phyloP scores from a whole-genome alignment of 2,329 filamentous ascomycete species.

The Diaporthe caulivora region DNA sequence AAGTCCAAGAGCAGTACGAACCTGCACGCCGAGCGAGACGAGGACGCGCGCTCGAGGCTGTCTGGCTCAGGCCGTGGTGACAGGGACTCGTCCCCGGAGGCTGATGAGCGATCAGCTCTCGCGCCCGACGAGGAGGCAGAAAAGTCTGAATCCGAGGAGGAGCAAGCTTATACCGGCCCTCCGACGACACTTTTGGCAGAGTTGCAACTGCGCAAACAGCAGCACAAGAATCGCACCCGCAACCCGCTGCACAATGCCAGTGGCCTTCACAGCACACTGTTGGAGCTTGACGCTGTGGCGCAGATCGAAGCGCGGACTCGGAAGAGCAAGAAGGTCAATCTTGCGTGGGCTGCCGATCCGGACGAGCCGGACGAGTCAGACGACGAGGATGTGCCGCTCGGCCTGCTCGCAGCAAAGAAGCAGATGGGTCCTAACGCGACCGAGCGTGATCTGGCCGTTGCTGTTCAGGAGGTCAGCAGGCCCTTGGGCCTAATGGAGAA shows the following conservation, averaged over 20 bases:
- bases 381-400: slow-evolving; percentile 91
- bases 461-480: slow-evolving; percentile 68
- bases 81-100: slow-evolving; percentile 39
- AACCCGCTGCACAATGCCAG: slow-evolving; percentile 72
- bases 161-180: slow-evolving; percentile 72
- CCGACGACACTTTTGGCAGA: slow-evolving; percentile 95
- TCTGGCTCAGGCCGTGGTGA: slow-evolving; percentile 33
- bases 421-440: slow-evolving; percentile 56
- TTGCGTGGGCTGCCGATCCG: slow-evolving; percentile 79
- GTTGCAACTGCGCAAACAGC: slow-evolving; percentile 88
- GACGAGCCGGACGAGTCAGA: slow-evolving; percentile 69
- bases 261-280: slow-evolving; percentile 88
- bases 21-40: slow-evolving; percentile 35
- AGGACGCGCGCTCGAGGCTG: slow-evolving; percentile 40
- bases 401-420: slow-evolving; percentile 78
- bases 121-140: slow-evolving; percentile 47
- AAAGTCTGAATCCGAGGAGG: slow-evolving; percentile 54
- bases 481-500: slow-evolving; percentile 83
- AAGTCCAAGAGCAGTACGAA: slow-evolving; percentile 40
- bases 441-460: slow-evolving; percentile 57
- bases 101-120: slow-evolving; percentile 41
- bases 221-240: slow-evolving; percentile 84
- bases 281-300: slow-evolving; percentile 91
- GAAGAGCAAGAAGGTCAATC: slow-evolving; percentile 79
- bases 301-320: slow-evolving; percentile 84